phyloP scores from a whole-genome alignment of 129 eudicot genomes.

The Apium graveolens region DNA sequence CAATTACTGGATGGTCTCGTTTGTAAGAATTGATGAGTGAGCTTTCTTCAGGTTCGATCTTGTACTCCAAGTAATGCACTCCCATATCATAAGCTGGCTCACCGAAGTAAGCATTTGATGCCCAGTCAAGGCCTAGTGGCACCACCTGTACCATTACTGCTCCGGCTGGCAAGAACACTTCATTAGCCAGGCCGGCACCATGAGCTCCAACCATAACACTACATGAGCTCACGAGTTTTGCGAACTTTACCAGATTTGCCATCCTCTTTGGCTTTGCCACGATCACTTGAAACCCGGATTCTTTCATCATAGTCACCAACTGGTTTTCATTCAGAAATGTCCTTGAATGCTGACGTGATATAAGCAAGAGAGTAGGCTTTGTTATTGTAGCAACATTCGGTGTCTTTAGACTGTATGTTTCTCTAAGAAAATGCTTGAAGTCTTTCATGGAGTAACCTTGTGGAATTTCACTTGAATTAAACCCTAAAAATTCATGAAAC shows the following conservation, averaged over 20 bases:
- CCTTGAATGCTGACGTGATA: conserved; percentile 47
- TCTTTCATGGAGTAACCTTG: conserved; percentile 30
- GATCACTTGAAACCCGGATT: conserved; percentile 41
- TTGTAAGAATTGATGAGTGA: conserved; percentile 28
- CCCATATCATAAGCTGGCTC: conserved; percentile 36
- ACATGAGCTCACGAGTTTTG: conserved; percentile 37
- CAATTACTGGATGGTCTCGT: conserved; percentile 29
- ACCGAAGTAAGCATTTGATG: conserved; percentile 29
- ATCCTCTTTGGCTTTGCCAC: conserved; percentile 31
- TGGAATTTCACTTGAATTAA: conserved; percentile 34
- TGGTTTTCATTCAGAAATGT: conserved; percentile 44
- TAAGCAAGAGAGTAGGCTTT: conserved; percentile 32
- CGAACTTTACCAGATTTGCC: conserved; percentile 28
- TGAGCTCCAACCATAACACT: conserved; percentile 61
- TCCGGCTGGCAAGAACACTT: conserved; percentile 44
- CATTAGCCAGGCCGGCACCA: conserved; percentile 65
- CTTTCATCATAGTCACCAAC: conserved; percentile 36
- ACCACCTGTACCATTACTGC: conserved; percentile 52
- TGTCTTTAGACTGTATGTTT: conserved; percentile 21
- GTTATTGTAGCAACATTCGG: conserved; percentile 2
- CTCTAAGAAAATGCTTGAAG: conserved; percentile 26
- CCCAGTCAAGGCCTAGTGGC: conserved; percentile 22
- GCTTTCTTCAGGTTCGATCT: conserved; percentile 43
- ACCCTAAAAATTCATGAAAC: conserved; percentile 26
- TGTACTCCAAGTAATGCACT: conserved; percentile 29